Evolutionary conservation across 192 early-diverging fungal genomes (phyloP).

Genomic region (Backusella liffmaniae): DNA sequence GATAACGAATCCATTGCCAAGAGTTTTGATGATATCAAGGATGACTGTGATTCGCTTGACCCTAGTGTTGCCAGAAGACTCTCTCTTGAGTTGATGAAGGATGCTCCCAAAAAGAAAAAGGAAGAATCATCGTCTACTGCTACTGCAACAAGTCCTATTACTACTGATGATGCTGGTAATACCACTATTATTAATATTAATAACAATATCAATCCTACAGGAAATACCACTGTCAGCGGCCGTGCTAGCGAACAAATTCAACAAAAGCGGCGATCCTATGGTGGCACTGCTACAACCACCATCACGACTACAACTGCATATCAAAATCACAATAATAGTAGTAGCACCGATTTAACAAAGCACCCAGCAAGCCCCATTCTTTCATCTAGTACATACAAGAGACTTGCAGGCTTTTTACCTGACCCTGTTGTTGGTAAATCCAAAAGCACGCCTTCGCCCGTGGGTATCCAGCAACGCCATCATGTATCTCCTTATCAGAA

Average conservation of each 20-base stretch:
- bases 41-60: constrained; percentile 7
- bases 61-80: constrained; percentile 30
- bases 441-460: constrained; percentile 25
- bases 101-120: constrained; percentile 17
- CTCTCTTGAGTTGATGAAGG: constrained; percentile 35
- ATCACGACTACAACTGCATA: neutral
- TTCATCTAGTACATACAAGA: constrained; percentile 6
- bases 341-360: neutral
- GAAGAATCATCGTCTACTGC: neutral
- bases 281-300: neutral
- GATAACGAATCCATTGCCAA: neutral
- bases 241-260: neutral
- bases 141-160: too few species aligned
- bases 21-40: neutral
- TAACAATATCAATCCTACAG: too few species aligned
- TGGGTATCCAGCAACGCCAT: neutral
- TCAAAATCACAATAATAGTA: neutral
- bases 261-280: neutral
- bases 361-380: constrained; percentile 4
- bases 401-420: constrained; percentile 17
- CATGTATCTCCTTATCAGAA: neutral
- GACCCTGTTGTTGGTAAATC: constrained; percentile 13
- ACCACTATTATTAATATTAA: too few species aligned
- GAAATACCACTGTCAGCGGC: neutral
- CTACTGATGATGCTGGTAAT: neutral